These are phyloP conservation scores for Aureobasidium lini DNA, from an alignment of 2,329 filamentous ascomycete genomes.

Conservation along the genomic window DNA sequence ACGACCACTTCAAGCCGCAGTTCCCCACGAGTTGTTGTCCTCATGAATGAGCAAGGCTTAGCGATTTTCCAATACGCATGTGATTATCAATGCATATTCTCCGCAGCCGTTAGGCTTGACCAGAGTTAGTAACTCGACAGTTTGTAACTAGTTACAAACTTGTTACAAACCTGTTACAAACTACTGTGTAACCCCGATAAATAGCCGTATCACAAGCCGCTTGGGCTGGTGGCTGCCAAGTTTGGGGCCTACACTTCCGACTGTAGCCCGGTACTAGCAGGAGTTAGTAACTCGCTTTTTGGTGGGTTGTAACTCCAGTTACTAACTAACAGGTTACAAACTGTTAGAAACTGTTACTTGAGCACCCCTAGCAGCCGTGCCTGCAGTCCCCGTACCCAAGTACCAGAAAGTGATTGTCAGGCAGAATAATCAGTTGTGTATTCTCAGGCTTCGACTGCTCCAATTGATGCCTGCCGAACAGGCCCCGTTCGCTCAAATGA, in stretches of 20 bases:
- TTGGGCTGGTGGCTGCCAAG: too few species aligned
- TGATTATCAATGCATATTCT: not conserved
- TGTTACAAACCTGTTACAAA: too few species aligned
- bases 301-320: too few species aligned
- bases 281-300: too few species aligned
- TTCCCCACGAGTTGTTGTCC: not conserved
- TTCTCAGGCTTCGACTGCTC: not conserved
- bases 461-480: not conserved
- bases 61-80: not conserved
- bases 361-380: not conserved
- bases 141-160: too few species aligned
- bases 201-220: too few species aligned
- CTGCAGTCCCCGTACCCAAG: not conserved
- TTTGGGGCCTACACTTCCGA: too few species aligned
- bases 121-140: too few species aligned
- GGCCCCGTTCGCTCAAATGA: not conserved
- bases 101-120: not conserved
- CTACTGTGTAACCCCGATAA: too few species aligned
- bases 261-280: too few species aligned
- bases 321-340: too few species aligned
- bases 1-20: not conserved
- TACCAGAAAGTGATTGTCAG: not conserved
- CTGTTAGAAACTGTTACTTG: too few species aligned
- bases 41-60: not conserved
- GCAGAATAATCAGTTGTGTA: not conserved